Evolutionary conservation across 208 protist genomes (phyloP).

Genomic region (Dictyostelium gargantuum): DNA sequence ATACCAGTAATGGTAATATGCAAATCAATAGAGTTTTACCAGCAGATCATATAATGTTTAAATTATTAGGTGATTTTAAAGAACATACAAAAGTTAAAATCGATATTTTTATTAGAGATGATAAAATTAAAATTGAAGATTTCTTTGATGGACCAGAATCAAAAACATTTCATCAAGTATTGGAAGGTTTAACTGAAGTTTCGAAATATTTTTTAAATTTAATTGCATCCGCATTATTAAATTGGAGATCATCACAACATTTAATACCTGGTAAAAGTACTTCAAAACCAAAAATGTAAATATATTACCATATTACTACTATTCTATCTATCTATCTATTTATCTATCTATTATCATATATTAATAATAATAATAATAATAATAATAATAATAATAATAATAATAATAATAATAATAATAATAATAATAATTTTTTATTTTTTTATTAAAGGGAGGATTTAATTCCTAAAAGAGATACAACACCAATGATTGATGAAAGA

Average conservation of each 20-base stretch:
- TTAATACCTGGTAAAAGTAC: constrained; percentile 43
- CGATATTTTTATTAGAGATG: constrained; percentile 59
- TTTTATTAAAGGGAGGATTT: constrained; percentile 3
- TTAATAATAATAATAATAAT: not conserved
- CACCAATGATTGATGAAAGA: constrained; percentile 47
- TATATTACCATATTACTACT: no score
- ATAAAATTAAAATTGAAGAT: constrained; percentile 61
- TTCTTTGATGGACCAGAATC: constrained; percentile 59
- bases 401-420: no score
- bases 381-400: no score
- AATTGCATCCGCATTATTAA: constrained; percentile 24
- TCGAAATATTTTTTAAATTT: constrained; percentile 60
- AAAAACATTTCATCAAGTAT: constrained; percentile 56
- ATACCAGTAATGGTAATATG: not conserved
- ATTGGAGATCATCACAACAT: constrained; percentile 57
- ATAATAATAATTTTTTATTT: not conserved
- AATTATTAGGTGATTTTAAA: constrained; percentile 56
- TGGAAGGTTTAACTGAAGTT: constrained; percentile 47
- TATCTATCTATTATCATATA: not conserved
- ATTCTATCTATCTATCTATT: no score
- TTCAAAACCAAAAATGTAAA: constrained; percentile 42
- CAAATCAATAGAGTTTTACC: not conserved
- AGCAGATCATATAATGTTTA: constrained; percentile 60
- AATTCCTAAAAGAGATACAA: constrained; percentile 38
- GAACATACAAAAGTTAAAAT: constrained; percentile 63